Percentiles rank a stretch among this genome's conserved stretches.
Conservation (phyloP, 108 stramenopile genomes). For the Skeletonema costatum region DNA sequence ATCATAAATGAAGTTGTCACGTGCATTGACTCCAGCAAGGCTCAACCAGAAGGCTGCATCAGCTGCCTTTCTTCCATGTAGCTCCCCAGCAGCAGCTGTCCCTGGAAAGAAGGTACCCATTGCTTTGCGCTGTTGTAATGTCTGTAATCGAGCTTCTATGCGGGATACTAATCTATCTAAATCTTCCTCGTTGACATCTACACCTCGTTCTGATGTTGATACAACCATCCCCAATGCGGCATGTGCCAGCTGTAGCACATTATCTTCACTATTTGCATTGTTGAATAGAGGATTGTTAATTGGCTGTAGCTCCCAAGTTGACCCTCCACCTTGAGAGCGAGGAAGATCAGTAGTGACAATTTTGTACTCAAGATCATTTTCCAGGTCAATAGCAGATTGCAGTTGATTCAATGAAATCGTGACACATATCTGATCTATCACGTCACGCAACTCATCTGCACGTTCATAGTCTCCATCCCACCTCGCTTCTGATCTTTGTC, state of each 20-base stretch:
- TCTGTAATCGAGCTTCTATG: conserved; percentile 29
- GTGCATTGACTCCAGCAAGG: conserved; percentile 51
- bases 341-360: conserved; percentile 60
- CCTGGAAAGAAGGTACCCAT: conserved; percentile 11
- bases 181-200: conserved; percentile 12
- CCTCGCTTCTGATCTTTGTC: conserved; percentile 53
- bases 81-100: conserved; percentile 17
- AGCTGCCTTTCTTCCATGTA: conserved; percentile 76
- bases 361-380: conserved; percentile 18
- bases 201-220: conserved; percentile 36
- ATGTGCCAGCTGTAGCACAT: conserved; percentile 72
- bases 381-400: conserved; percentile 2
- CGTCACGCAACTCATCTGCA: conserved; percentile 54
- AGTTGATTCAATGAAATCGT: conserved; percentile 20
- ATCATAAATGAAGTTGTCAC: conserved; percentile 41
- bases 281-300: background rate
- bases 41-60: conserved; percentile 88
- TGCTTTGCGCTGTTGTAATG: conserved; percentile 22
- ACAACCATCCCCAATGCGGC: conserved; percentile 62
- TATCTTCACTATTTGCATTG: conserved; percentile 25
- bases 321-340: conserved; percentile 59
- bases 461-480: conserved; percentile 54
- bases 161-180: conserved; percentile 22
- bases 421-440: conserved; percentile 29
- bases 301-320: conserved; percentile 50